Evolutionary conservation across 2,329 filamentous ascomycete species (phyloP), one percentile per base, ranked within the genome.

Genomic region (Hypoxylon sp.): DNA sequence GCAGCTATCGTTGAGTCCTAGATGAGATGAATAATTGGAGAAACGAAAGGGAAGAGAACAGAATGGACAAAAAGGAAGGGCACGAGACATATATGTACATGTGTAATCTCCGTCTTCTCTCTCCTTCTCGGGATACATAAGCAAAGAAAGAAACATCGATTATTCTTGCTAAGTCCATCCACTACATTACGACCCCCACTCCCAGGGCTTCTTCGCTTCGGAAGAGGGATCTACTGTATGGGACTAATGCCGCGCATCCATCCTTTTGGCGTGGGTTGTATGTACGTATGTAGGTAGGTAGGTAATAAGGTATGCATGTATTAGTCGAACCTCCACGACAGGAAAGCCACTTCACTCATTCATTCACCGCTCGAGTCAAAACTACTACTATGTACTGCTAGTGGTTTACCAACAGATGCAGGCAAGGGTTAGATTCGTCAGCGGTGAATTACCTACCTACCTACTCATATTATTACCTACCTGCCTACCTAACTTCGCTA

Each of bases 281-380:
- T n/a, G n/a, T n/a, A n/a, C n/a, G n/a, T n/a, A n/a, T n/a, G n/a
- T n/a, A n/a, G n/a, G n/a, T n/a, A n/a, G n/a, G n/a, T n/a, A n/a
- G n/a, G n/a, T n/a, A n/a, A n/a, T n/a, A n/a, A n/a, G n/a, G n/a
- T n/a, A n/a, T n/a, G n/a, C n/a, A n/a, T n/a, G n/a, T n/a, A n/a
- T n/a, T n/a, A n/a, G n/a, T n/a, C n/a, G n/a, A n/a, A n/a, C n/a
- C n/a, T n/a, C n/a, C n/a, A n/a, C n/a, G n/a, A n/a, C n/a, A n/a
- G n/a, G n/a, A n/a, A n/a, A n/a, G n/a, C n/a, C n/a, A n/a, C n/a
- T n/a, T n/a, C n/a, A n/a, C n/a, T n/a, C n/a, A n/a, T n/a, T 9
- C 49, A 47, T 41, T 51, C 54, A 57, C 54, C 54, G 54, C 54
- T n/a, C 37, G 35, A 43, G 36, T 40, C n/a, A n/a, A n/a, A n/a